phyloP scores from a whole-genome alignment of 495 filamentous ascomycete genomes.

The Neurospora sp. region DNA sequence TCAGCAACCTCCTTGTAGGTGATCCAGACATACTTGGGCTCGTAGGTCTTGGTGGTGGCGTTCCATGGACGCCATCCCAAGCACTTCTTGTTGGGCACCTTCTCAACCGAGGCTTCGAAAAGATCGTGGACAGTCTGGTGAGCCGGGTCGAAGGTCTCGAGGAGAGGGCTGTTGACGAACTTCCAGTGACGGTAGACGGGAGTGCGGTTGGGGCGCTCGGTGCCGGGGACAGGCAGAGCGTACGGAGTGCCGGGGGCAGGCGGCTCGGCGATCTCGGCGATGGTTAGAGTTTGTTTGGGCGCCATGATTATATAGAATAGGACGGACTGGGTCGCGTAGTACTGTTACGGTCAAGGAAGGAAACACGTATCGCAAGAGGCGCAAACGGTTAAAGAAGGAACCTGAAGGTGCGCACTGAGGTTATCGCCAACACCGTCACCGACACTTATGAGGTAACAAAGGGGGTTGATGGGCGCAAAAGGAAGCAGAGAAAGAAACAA shows the following conservation, averaged over 20 bases:
- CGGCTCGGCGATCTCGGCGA: conserved; percentile 21
- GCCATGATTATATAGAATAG: conserved; percentile 18
- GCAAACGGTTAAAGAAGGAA: background rate
- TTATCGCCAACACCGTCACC: conserved; percentile 2
- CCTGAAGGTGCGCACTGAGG: background rate
- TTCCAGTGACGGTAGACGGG: conserved; percentile 78
- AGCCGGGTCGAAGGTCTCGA: conserved; percentile 65
- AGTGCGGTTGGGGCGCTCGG: conserved; percentile 60
- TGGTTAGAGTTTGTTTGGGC: conserved; percentile 7
- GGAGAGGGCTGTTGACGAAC: conserved; percentile 54
- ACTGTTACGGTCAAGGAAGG: conserved; percentile 1
- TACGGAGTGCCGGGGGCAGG: conserved; percentile 53
- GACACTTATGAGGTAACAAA: conserved; percentile 1
- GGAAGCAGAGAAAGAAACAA: conserved; percentile 1
- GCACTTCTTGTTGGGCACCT: conserved; percentile 52
- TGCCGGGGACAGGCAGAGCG: conserved; percentile 61
- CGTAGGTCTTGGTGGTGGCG: conserved; percentile 61
- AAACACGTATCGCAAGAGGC: background rate
- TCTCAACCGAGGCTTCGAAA: conserved; percentile 57
- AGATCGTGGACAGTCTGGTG: conserved; percentile 67
- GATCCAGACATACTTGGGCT: conserved; percentile 68
- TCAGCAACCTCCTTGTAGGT: conserved; percentile 71
- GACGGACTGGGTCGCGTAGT: background rate
- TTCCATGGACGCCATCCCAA: conserved; percentile 79
- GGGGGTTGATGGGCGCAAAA: background rate